These are phyloP conservation scores for Penicillium samsonianum DNA, from an alignment of 495 filamentous ascomycete genomes.

Conservation along the genomic window DNA sequence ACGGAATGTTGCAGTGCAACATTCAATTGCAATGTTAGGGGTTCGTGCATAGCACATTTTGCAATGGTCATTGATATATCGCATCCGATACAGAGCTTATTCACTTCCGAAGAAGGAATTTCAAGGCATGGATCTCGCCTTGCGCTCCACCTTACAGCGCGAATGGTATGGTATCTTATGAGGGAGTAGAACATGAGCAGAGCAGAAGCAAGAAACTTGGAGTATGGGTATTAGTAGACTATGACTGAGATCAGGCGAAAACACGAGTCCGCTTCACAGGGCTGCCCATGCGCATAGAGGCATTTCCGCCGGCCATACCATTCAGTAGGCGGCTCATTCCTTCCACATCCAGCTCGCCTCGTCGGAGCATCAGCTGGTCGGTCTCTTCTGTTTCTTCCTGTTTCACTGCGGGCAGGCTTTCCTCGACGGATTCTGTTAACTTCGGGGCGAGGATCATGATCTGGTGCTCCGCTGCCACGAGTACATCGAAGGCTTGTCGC, in stretches of 20 bases:
- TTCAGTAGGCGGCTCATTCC: constrained; percentile 54
- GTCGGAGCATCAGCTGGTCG: constrained; percentile 48
- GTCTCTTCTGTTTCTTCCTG: constrained; percentile 28
- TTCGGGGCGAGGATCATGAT: constrained; percentile 57
- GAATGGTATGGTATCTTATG: constrained; percentile 35
- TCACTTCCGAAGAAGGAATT: constrained; percentile 43
- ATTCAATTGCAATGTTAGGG: constrained; percentile 13
- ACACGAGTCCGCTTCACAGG: constrained; percentile 46
- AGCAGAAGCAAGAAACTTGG: constrained; percentile 14
- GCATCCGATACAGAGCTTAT: constrained; percentile 63
- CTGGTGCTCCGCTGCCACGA: constrained; percentile 66
- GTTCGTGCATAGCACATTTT: constrained; percentile 12
- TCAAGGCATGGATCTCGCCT: constrained; percentile 58
- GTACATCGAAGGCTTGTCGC: constrained; percentile 54
- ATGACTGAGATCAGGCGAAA: constrained; percentile 35
- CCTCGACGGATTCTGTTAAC: constrained; percentile 33
- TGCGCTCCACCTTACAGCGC: constrained; percentile 60
- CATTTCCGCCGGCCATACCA: constrained; percentile 42
- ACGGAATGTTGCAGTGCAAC: constrained; percentile 9
- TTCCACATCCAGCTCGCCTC: constrained; percentile 52
- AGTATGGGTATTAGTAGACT: constrained; percentile 34
- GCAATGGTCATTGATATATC: constrained; percentile 50
- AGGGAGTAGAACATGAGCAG: constrained; percentile 3
- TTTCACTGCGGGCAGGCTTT: constrained; percentile 14
- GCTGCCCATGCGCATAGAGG: constrained; percentile 39